These are phyloP conservation scores for Zygotorulaspora danielsina DNA, from an alignment of 805 yeast species.

Conservation along the genomic window DNA sequence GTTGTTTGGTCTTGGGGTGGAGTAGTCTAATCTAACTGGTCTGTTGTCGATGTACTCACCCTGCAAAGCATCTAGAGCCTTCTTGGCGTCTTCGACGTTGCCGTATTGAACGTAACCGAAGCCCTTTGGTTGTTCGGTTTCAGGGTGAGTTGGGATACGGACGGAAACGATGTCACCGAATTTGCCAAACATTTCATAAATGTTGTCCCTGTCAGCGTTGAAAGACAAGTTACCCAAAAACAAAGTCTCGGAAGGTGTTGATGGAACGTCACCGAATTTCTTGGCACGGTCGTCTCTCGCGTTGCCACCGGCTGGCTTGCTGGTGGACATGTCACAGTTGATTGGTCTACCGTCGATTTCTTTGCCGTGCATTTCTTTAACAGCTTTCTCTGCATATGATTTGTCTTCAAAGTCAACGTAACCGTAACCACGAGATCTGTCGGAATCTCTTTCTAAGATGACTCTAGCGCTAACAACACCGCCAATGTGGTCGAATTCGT, in stretches of 20 bases:
- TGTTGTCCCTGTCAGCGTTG: constrained; percentile 75
- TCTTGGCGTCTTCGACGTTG: constrained; percentile 81
- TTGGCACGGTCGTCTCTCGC: constrained; percentile 73
- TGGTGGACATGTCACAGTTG: constrained; percentile 86
- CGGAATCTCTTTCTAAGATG: constrained; percentile 85
- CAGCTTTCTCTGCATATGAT: constrained; percentile 79
- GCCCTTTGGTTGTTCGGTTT: constrained; percentile 98
- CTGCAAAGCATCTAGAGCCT: constrained; percentile 79
- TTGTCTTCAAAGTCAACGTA: constrained; percentile 88
- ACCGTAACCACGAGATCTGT: constrained; percentile 94
- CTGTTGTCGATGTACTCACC: constrained; percentile 90
- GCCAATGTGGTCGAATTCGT: constrained; percentile 77
- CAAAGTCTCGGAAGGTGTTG: constrained; percentile 91
- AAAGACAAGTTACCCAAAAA: constrained; percentile 95
- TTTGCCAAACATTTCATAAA: constrained; percentile 68
- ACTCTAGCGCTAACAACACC: constrained; percentile 90
- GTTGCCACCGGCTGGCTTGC: constrained; percentile 62
- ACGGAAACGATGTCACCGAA: constrained; percentile 82
- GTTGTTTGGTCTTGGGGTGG: constrained; percentile 75
- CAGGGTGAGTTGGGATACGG: constrained; percentile 97
- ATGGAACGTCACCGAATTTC: constrained; percentile 83
- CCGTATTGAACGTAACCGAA: constrained; percentile 95
- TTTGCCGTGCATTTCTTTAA: constrained; percentile 78
- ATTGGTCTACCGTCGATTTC: constrained; percentile 97
- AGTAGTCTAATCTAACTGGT: constrained; percentile 90